Percentiles rank a stretch among this genome's conserved stretches.
phyloP scores from a whole-genome alignment of 116 monocot species.

The Iris pallida region DNA sequence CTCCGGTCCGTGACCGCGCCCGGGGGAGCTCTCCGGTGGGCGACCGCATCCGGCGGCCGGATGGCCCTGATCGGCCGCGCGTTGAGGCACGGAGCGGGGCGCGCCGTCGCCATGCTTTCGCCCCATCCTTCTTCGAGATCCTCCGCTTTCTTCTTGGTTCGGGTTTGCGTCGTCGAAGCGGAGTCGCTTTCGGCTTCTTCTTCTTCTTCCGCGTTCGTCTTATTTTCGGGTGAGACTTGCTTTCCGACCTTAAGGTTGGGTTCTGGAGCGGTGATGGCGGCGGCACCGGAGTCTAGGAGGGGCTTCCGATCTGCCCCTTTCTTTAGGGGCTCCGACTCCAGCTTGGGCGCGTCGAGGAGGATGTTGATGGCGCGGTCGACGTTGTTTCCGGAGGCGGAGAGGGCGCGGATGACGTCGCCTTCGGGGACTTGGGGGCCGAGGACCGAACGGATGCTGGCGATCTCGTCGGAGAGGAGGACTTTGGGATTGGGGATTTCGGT shows the following conservation, averaged over 20 bases:
- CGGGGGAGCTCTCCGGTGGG: constrained; percentile 12
- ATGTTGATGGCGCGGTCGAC: constrained; percentile 56
- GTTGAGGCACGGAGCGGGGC: constrained; percentile 37
- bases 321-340: background rate
- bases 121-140: background rate
- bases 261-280: background rate
- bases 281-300: background rate
- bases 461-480: constrained; percentile 36
- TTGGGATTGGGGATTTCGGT: background rate
- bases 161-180: background rate
- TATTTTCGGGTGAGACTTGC: background rate
- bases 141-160: constrained; percentile 15
- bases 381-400: constrained; percentile 49
- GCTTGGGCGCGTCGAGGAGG: constrained; percentile 62
- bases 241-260: background rate
- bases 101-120: constrained; percentile 22
- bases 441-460: constrained; percentile 37
- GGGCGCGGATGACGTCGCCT: constrained; percentile 38
- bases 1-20: constrained; percentile 12
- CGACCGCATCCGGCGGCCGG: constrained; percentile 9
- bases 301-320: background rate
- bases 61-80: constrained; percentile 50
- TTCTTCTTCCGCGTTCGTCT: background rate
- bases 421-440: constrained; percentile 22
- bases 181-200: background rate